Evolutionary conservation across 1,284 basidiomycete genomes (phyloP), one percentile per base, ranked within the genome.

Genomic region (Puccinia triticina): DNA sequence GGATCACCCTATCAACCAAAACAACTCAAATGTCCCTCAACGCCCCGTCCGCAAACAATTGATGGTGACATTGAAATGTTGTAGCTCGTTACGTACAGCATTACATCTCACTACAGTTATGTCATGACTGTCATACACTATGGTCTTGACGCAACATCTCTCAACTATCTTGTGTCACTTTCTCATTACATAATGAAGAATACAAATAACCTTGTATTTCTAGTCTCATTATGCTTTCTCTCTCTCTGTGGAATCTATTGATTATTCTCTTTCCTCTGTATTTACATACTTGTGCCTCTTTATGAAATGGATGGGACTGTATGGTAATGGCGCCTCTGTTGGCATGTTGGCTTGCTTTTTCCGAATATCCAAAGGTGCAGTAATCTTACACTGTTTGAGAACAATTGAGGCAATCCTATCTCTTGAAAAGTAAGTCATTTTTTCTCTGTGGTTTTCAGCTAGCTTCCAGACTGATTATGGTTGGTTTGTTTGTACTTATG

Each of bases 41-140:
- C n/a, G 8, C 16, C n/a, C 7, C 2, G 64, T 67, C 1, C 32
- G 10, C 8, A 34, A 67, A 8, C 64, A 67, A 26, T 26, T 67
- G 12, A 67, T 67, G 64, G 64, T 67, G 26, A 59, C 57, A 29
- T 32, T 59, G n/a, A n/a, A n/a, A n/a, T n/a, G n/a, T n/a, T n/a
- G n/a, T n/a, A n/a, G n/a, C n/a, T n/a, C n/a, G n/a, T n/a, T n/a
- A n/a, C n/a, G n/a, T n/a, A n/a, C n/a, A n/a, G n/a, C n/a, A n/a
- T n/a, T n/a, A n/a, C n/a, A n/a, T n/a, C n/a, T n/a, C n/a, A n/a
- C n/a, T n/a, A n/a, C n/a, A n/a, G n/a, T n/a, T n/a, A n/a, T n/a
- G n/a, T n/a, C n/a, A n/a, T n/a, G n/a, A n/a, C n/a, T n/a, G n/a
- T n/a, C n/a, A n/a, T n/a, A n/a, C n/a, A n/a, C n/a, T n/a, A n/a